These are phyloP conservation scores for Fusarium tricinctum DNA, from an alignment of 2,329 filamentous ascomycete genomes.

Conservation along the genomic window DNA sequence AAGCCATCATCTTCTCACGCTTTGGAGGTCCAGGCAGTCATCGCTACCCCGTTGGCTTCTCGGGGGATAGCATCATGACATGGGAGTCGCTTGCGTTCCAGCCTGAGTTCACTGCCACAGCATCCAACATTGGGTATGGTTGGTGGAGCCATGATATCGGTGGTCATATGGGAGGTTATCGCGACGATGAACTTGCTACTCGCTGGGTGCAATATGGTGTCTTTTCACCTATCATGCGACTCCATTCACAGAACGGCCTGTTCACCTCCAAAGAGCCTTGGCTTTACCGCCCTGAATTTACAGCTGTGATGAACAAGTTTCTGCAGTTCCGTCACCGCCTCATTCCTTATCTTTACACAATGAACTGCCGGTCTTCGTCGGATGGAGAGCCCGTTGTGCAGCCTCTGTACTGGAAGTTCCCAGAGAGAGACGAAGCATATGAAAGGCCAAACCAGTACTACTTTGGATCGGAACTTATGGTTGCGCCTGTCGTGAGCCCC, in stretches of 20 bases:
- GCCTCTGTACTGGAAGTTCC: conserved; percentile 74
- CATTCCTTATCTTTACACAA: conserved; percentile 72
- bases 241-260: conserved; percentile 70
- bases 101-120: conserved; percentile 75
- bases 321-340: conserved; percentile 69
- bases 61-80: conserved; percentile 70
- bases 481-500: conserved; percentile 68
- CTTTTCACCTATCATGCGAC: conserved; percentile 71
- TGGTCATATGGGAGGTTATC: conserved; percentile 69
- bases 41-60: conserved; percentile 75
- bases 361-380: conserved; percentile 64
- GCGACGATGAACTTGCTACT: conserved; percentile 70
- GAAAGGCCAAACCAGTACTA: conserved; percentile 69
- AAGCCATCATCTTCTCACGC: conserved; percentile 69
- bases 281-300: conserved; percentile 64
- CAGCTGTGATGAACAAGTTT: conserved; percentile 62
- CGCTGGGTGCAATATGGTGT: conserved; percentile 74
- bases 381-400: conserved; percentile 66
- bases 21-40: conserved; percentile 74
- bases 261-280: conserved; percentile 75
- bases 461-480: conserved; percentile 70
- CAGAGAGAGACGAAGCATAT: conserved; percentile 67
- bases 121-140: conserved; percentile 76
- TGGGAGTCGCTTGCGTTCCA: conserved; percentile 74
- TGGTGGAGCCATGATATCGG: conserved; percentile 79